Evolutionary conservation across 805 yeast species (phyloP).

Genomic region (Candida pseudoglaebosa): DNA sequence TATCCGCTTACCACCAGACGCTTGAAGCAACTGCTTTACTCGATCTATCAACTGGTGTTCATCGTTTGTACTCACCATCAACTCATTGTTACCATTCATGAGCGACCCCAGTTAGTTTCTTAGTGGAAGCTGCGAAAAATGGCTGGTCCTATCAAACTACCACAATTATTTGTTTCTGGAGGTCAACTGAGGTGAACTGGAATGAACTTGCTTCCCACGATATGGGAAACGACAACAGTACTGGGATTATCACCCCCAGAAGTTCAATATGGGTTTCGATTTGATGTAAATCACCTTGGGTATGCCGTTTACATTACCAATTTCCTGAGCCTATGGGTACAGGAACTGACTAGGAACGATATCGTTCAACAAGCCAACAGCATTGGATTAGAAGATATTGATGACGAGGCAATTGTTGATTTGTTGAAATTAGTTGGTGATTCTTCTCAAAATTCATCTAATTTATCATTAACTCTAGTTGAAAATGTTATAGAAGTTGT

Average conservation of each 20-base stretch:
- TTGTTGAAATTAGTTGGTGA: slow-evolving; percentile 14
- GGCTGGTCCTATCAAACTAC: no score
- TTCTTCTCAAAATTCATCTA: background rate
- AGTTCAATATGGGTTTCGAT: slow-evolving; percentile 14
- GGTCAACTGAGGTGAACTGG: no score
- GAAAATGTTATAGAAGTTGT: background rate
- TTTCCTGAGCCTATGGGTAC: slow-evolving; percentile 25
- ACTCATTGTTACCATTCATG: background rate
- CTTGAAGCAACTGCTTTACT: slow-evolving; percentile 6
- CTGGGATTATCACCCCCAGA: slow-evolving; percentile 3
- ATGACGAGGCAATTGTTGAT: slow-evolving; percentile 11
- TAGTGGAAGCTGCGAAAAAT: background rate
- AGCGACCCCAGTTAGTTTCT: background rate
- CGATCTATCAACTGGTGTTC: slow-evolving; percentile 9
- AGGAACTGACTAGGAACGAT: slow-evolving; percentile 13
- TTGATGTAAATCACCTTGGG: slow-evolving; percentile 4
- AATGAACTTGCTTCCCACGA: slow-evolving; percentile 8
- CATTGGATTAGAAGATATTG: slow-evolving; percentile 27
- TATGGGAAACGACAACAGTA: slow-evolving; percentile 10
- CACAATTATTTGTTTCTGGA: no score
- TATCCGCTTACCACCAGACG: slow-evolving; percentile 5
- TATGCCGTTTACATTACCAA: slow-evolving; percentile 25
- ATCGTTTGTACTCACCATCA: slow-evolving; percentile 7
- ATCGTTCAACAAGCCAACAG: slow-evolving; percentile 15
- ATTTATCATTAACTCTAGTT: background rate